Conservation (phyloP, 768 basidiomycete species). For the Floccularia luteovirens region DNA sequence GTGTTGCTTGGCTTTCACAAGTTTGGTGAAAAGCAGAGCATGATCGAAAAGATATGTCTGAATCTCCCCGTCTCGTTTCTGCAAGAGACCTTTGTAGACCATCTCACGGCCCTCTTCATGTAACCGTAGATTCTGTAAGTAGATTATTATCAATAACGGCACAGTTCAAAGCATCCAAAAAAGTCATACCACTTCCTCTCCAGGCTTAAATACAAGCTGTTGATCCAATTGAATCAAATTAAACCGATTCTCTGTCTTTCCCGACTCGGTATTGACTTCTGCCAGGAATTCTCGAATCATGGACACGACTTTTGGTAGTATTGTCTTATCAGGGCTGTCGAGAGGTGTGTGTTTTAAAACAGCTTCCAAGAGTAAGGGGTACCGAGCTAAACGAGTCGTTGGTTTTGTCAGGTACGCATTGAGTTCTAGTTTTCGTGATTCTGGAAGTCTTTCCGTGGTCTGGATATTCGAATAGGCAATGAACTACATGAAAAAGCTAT, state of each 20-base stretch:
- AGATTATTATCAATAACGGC: constrained; percentile 2
- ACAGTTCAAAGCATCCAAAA: constrained; percentile 3
- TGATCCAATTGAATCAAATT: constrained; percentile 91
- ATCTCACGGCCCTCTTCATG: constrained; percentile 86
- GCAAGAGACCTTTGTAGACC: constrained; percentile 84
- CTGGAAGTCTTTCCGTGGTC: constrained; percentile 88
- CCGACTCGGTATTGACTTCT: constrained; percentile 89
- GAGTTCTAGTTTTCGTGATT: constrained; percentile 92
- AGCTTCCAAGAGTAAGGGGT: constrained; percentile 88
- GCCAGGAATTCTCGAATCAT: constrained; percentile 76
- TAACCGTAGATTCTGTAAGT: constrained; percentile 69
- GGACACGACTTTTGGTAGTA: constrained; percentile 68
- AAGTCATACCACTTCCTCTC: constrained; percentile 76
- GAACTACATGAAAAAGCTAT: too few relatives aligned
- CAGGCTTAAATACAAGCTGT: constrained; percentile 83
- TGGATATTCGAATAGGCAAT: neutral
- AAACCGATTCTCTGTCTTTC: constrained; percentile 94
- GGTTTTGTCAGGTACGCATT: constrained; percentile 99
- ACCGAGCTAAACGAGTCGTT: constrained; percentile 94
- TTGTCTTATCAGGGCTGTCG: constrained; percentile 78
- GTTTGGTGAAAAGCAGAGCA: constrained; percentile 88
- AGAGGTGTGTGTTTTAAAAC: constrained; percentile 90
- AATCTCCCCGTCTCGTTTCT: constrained; percentile 87
- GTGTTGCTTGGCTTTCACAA: constrained; percentile 75
- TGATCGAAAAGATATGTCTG: constrained; percentile 97